phyloP scores from a whole-genome alignment of 148 eudicot genomes.

The Polygonum maritimum region DNA sequence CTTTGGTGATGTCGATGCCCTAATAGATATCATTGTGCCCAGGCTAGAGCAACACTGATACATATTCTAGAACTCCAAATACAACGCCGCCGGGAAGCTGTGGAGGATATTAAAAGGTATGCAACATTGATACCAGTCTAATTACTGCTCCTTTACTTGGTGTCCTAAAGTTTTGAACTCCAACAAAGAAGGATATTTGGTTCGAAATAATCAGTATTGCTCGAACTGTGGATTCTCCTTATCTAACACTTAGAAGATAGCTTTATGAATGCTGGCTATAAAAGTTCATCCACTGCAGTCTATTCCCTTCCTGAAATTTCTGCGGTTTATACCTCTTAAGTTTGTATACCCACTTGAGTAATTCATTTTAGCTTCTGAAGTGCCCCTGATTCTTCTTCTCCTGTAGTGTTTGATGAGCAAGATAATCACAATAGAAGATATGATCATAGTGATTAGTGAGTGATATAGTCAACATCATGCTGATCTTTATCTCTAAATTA shows the following conservation, averaged over 20 bases:
- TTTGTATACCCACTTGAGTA: neutral
- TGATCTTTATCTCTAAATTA: neutral
- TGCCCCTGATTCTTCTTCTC: neutral
- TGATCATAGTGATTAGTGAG: neutral
- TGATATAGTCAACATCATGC: neutral
- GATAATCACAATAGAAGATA: neutral
- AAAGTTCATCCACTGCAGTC: neutral
- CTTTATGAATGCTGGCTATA: neutral
- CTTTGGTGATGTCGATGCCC: constrained; percentile 32
- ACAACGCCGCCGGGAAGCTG: constrained; percentile 76
- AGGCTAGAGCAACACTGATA: constrained; percentile 91
- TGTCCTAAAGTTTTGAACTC: neutral
- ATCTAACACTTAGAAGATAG: neutral
- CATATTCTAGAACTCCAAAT: constrained; percentile 89
- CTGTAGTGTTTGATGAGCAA: neutral
- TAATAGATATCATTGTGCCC: constrained; percentile 44
- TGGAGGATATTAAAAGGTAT: constrained; percentile 90
- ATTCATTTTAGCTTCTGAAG: neutral
- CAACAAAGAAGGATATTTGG: neutral
- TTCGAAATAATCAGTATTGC: neutral
- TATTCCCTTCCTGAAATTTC: neutral
- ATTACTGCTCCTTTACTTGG: neutral
- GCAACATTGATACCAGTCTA: neutral
- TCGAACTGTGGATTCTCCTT: neutral
- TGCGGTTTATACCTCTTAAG: neutral